Percentiles rank a stretch among this genome's conserved stretches.
Evolutionary conservation across 2,329 filamentous ascomycete genomes (phyloP).

Genomic region (Talaromyces sp.): DNA sequence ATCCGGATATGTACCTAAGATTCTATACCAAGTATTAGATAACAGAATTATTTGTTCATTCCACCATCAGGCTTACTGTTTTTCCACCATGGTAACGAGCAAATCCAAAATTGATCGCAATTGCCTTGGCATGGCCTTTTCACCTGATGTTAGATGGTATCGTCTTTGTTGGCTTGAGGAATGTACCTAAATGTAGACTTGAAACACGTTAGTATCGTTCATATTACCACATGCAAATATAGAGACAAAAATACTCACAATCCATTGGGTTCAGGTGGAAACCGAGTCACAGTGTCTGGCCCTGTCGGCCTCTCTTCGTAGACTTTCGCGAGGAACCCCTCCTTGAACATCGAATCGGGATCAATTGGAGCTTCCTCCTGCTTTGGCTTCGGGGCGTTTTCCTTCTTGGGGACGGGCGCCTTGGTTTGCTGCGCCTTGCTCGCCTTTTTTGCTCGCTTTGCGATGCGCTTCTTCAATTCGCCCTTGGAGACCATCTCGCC

Average conservation of each 20-base stretch:
- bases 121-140: slow-evolving; percentile 85
- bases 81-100: slow-evolving; percentile 73
- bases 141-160: background rate
- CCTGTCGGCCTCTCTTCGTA: slow-evolving; percentile 59
- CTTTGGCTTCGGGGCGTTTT: background rate
- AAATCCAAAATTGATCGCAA: slow-evolving; percentile 95
- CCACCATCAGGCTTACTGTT: slow-evolving; percentile 6
- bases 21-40: slow-evolving; percentile 5
- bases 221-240: background rate
- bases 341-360: slow-evolving; percentile 65
- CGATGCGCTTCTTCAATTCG: slow-evolving; percentile 58
- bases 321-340: slow-evolving; percentile 69
- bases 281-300: slow-evolving; percentile 55
- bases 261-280: slow-evolving; percentile 86
- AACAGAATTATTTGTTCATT: background rate
- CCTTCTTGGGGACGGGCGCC: background rate
- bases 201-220: background rate
- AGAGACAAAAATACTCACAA: background rate
- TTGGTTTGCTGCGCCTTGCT: background rate
- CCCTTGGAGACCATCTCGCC: slow-evolving; percentile 63
- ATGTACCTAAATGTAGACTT: slow-evolving; percentile 11
- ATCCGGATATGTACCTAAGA: slow-evolving; percentile 5
- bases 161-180: background rate
- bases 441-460: slow-evolving; percentile 39
- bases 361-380: slow-evolving; percentile 5